Evolutionary conservation across 257 asterid species (phyloP).

Genomic region (Oldenlandia corymbosa): DNA sequence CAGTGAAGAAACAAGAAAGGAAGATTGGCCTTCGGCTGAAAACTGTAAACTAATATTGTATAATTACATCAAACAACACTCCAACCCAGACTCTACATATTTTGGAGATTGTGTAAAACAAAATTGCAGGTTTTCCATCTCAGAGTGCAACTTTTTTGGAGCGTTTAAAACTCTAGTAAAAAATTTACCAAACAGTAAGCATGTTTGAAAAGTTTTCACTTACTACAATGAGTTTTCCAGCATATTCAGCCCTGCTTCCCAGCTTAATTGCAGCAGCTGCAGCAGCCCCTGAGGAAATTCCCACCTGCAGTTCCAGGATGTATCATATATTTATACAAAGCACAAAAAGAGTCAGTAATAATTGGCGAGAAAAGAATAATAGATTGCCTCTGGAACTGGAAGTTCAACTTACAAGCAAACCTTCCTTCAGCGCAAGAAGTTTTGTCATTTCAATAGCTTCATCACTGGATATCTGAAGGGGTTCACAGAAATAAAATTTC

Average conservation of each 20-base stretch:
- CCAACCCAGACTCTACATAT: background rate
- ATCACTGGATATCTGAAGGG: constrained; percentile 39
- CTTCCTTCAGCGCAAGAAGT: constrained; percentile 49
- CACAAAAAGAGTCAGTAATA: background rate
- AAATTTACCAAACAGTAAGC: background rate
- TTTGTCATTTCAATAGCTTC: constrained; percentile 50
- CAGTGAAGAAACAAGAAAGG: background rate
- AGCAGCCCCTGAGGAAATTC: constrained; percentile 61
- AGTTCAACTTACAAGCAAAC: constrained; percentile 34
- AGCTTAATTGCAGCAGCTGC: constrained; percentile 51
- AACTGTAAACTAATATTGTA: too few relatives aligned
- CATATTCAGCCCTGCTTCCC: constrained; percentile 46
- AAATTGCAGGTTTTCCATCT: background rate
- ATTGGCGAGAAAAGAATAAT: background rate
- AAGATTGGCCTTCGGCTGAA: background rate
- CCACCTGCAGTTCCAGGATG: constrained; percentile 29
- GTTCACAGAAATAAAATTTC: background rate
- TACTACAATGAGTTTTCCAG: constrained; percentile 54
- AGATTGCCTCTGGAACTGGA: background rate
- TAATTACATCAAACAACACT: background rate
- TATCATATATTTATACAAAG: background rate
- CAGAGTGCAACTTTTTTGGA: background rate
- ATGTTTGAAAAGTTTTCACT: constrained; percentile 11
- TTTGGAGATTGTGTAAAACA: too few relatives aligned
- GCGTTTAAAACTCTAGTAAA: background rate